Evolutionary conservation across 2,329 filamentous ascomycete genomes (phyloP).

Genomic region (Fusarium haematococcum): DNA sequence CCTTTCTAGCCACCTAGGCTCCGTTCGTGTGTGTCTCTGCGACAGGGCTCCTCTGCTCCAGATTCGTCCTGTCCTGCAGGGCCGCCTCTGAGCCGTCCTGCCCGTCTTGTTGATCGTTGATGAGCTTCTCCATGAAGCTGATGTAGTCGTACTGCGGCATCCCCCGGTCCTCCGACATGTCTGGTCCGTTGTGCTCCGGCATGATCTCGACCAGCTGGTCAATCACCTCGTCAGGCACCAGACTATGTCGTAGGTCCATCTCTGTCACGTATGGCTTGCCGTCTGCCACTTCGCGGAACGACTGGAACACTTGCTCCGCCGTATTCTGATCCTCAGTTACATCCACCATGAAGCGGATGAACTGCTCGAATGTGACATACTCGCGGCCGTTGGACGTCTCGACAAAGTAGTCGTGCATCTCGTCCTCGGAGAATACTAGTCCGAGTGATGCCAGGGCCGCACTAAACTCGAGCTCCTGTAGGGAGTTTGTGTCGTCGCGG

Average conservation of each 20-base stretch:
- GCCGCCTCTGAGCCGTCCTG: conserved; percentile 45
- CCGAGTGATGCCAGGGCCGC: conserved; percentile 95
- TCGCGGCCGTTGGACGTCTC: conserved; percentile 84
- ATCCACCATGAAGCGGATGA: conserved; percentile 99
- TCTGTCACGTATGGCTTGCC: conserved; percentile 99
- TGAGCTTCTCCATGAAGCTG: conserved; percentile 93
- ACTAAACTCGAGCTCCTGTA: conserved; percentile 95
- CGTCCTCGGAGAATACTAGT: conserved; percentile 94
- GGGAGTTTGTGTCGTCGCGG: conserved; percentile 87
- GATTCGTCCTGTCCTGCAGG: conserved; percentile 51
- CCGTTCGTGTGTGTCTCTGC: conserved; percentile 50
- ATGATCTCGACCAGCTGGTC: conserved; percentile 91
- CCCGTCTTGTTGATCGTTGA: conserved; percentile 57
- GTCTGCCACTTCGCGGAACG: conserved; percentile 96
- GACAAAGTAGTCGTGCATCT: conserved; percentile 96
- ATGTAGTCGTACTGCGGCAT: conserved; percentile 95
- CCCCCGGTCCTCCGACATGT: conserved; percentile 86
- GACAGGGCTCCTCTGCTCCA: conserved; percentile 44
- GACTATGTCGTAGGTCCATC: conserved; percentile 92
- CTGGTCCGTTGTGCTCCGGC: conserved; percentile 84
- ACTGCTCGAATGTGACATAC: conserved; percentile 96
- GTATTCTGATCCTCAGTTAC: conserved; percentile 99
- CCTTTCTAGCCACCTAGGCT: conserved; percentile 24
- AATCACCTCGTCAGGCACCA: conserved; percentile 97
- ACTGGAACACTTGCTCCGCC: conserved; percentile 97